Evolutionary conservation across 2,329 filamentous ascomycete genomes (phyloP).

Genomic region (Parastagonospora avenae): DNA sequence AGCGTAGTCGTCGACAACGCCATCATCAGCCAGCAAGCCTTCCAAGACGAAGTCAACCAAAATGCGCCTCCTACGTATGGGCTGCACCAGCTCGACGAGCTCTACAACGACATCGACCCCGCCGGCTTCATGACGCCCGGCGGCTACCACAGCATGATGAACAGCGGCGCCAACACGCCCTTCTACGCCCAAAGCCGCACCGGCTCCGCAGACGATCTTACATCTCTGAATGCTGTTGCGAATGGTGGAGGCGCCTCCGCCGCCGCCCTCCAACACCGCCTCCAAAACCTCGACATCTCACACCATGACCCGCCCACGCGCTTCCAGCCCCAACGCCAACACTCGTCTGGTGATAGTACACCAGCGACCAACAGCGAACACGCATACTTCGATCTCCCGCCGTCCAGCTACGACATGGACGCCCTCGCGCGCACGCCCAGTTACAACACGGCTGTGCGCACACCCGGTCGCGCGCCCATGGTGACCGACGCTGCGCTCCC

Average conservation of each 20-base stretch:
- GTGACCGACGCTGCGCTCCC: conserved; percentile 47
- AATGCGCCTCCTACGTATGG: conserved; percentile 92
- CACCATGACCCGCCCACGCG: conserved; percentile 40
- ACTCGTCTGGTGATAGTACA: conserved; percentile 45
- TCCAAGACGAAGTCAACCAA: conserved; percentile 62
- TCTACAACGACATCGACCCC: conserved; percentile 86
- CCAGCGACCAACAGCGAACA: conserved; percentile 33
- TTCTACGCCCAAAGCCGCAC: conserved; percentile 72
- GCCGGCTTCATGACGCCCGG: conserved; percentile 81
- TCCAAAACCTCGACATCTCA: conserved; percentile 56
- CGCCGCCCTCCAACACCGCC: conserved; percentile 71
- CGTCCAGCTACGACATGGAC: conserved; percentile 49
- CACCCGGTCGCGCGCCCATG: conserved; percentile 48
- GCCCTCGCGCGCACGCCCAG: conserved; percentile 56
- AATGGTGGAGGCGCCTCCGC: conserved; percentile 56
- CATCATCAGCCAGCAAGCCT: conserved; percentile 45
- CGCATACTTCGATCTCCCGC: conserved; percentile 27
- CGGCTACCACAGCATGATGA: conserved; percentile 60
- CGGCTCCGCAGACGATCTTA: conserved; percentile 81
- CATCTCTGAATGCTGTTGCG: conserved; percentile 56
- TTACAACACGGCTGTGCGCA: conserved; percentile 57
- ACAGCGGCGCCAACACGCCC: conserved; percentile 71
- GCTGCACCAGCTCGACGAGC: conserved; percentile 83
- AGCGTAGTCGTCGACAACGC: conserved; percentile 61
- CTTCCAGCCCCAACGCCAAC: conserved; percentile 31